These are phyloP conservation scores for Gymnopus androsaceus DNA, from an alignment of 1,284 basidiomycete species.

Conservation along the genomic window DNA sequence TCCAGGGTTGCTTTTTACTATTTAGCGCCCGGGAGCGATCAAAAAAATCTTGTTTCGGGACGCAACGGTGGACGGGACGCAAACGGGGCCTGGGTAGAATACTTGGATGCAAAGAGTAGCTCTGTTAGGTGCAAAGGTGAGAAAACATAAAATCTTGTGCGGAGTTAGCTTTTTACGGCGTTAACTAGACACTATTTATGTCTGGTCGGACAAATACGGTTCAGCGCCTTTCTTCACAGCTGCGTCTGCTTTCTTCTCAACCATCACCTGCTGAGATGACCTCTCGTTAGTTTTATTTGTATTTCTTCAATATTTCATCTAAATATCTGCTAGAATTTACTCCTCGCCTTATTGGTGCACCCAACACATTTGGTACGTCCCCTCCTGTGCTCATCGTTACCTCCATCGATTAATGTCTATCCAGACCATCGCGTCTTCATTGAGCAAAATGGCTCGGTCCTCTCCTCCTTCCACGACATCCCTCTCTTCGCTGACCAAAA, in stretches of 20 bases:
- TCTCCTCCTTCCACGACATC: slow-evolving; percentile 95
- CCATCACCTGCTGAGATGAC: slow-evolving; percentile 53
- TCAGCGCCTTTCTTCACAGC: slow-evolving; percentile 60
- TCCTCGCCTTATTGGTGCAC: slow-evolving; percentile 80
- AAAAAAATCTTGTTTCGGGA: neutral
- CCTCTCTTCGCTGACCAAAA: slow-evolving; percentile 94
- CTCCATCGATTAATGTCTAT: slow-evolving; percentile 13
- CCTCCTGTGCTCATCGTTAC: slow-evolving; percentile 3
- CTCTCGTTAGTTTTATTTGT: slow-evolving; percentile 47
- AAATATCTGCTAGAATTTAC: slow-evolving; percentile 56
- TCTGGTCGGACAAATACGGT: slow-evolving; percentile 40
- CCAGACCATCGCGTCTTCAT: slow-evolving; percentile 93
- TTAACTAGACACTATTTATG: slow-evolving; percentile 30
- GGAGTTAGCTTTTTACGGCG: slow-evolving; percentile 6
- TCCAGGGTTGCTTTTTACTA: neutral
- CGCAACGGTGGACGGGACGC: neutral
- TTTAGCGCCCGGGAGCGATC: neutral
- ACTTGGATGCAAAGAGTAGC: slow-evolving; percentile 9
- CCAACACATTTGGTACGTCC: slow-evolving; percentile 86
- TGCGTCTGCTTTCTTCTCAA: slow-evolving; percentile 53
- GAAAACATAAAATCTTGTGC: slow-evolving; percentile 14
- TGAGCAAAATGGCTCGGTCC: slow-evolving; percentile 84
- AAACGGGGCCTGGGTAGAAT: slow-evolving; percentile 3
- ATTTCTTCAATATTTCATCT: slow-evolving; percentile 21
- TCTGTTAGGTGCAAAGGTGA: slow-evolving; percentile 11